phyloP scores from a whole-genome alignment of 139 green algal species.

The Limnomonas spitsbergensis region DNA sequence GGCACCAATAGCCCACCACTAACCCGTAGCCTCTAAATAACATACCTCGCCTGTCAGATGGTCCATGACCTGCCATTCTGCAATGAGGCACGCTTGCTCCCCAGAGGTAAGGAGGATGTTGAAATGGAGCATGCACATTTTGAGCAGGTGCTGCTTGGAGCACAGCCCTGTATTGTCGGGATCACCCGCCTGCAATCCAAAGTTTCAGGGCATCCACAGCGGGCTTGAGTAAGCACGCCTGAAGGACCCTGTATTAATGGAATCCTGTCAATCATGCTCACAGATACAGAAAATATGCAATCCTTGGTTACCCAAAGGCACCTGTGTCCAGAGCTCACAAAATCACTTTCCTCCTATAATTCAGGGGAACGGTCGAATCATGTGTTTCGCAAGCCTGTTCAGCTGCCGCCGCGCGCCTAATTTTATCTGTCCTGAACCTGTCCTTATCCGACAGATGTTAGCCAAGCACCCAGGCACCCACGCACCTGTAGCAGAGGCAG shows the following conservation, averaged over 20 bases:
- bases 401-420: too few relatives aligned
- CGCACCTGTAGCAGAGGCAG: conserved; percentile 4
- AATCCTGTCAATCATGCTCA: neutral
- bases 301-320: too few relatives aligned
- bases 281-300: neutral
- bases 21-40: too few relatives aligned
- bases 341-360: too few relatives aligned
- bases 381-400: too few relatives aligned
- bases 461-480: too few relatives aligned
- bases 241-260: neutral
- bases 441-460: too few relatives aligned
- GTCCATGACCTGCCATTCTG: conserved; percentile 18
- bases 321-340: too few relatives aligned
- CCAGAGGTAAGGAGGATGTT: conserved; percentile 15
- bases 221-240: neutral
- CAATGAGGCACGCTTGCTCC: conserved; percentile 4
- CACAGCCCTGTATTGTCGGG: neutral
- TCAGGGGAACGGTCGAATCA: too few relatives aligned
- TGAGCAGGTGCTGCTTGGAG: neutral
- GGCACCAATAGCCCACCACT: too few relatives aligned
- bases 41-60: conserved; percentile 14
- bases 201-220: neutral
- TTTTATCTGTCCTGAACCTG: too few relatives aligned
- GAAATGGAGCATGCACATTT: conserved; percentile 8
- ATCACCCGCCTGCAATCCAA: conserved; percentile 1